Evolutionary conservation across 2,329 filamentous ascomycete species (phyloP), one percentile per base, ranked within the genome.

Genomic region (Chaetomium globosum): DNA sequence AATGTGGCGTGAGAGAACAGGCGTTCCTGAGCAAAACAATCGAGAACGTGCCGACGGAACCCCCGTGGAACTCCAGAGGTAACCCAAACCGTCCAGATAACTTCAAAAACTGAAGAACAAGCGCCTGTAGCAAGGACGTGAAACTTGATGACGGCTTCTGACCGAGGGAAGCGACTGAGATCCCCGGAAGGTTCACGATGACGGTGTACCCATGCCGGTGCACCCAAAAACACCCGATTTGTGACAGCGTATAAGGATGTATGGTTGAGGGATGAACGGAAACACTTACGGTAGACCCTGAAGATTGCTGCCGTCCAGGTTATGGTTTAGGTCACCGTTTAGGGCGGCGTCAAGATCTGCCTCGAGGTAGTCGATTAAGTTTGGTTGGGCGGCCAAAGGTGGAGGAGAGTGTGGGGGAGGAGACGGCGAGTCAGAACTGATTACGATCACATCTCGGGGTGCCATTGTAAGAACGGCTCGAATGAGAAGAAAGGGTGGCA

Each of bases 381-480:
- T 49, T 21, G 28, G 49, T 12, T 64, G 31, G 4, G 49, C 23
- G 19, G 9, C 4, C 33, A n/a, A 23, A 26, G 9, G 56, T 13
- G 39, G 33, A 33, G 59, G 46, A 10, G 51, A 49, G 9, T 39
- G 9, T 23, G 51, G 39, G 16, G 39, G 49, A 19, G 62, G 52
- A 2, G 63, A 60, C 3, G 63, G 63, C 23, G 63, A 60, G 31
- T 64, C 57, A 2, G 57, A 43, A 30, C 60, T 60, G 23, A 64
- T 56, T 13, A 64, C 30, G 6, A 61, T 53, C 8, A 16, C 61
- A 59, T 60, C 21, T 54, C 12, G 39, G 43, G 31, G 28, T n/a
- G 31, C 63, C 63, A 64, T 64, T 0, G 26, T 28, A n/a, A n/a
- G 31, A 56, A 26, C 31, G 4, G 21, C 16, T 23, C 6, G 21